These are phyloP conservation scores for Lentinula edodes DNA, from an alignment of 768 basidiomycete genomes.

Conservation along the genomic window DNA sequence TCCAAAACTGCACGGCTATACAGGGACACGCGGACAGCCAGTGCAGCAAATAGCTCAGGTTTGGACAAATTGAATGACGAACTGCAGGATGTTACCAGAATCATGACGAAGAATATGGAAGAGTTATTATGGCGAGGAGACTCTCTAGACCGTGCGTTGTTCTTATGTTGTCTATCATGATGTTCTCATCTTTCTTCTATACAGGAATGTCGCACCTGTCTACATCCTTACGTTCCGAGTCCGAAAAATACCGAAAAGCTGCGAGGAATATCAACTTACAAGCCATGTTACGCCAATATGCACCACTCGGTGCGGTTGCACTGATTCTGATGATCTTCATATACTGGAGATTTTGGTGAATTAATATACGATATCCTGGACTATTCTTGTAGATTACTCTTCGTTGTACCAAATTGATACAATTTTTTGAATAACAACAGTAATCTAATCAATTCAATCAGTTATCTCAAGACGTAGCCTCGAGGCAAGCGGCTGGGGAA, in stretches of 20 bases:
- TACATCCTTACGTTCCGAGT: slow-evolving; percentile 90
- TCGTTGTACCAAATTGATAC: neutral
- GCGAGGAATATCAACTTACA: slow-evolving; percentile 92
- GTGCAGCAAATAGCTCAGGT: slow-evolving; percentile 54
- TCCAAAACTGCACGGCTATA: slow-evolving; percentile 95
- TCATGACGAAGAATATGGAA: slow-evolving; percentile 99
- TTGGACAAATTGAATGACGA: slow-evolving; percentile 93
- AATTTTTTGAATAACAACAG: neutral
- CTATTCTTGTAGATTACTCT: slow-evolving; percentile 8
- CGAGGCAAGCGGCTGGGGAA: neutral
- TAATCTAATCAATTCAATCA: neutral
- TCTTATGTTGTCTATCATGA: neutral
- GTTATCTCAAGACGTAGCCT: neutral
- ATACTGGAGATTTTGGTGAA: slow-evolving; percentile 72
- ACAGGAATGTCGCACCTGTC: slow-evolving; percentile 96
- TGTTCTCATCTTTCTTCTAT: slow-evolving; percentile 4
- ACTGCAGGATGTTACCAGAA: slow-evolving; percentile 94
- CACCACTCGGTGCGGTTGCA: slow-evolving; percentile 79
- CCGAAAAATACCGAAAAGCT: slow-evolving; percentile 95
- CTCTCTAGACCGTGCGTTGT: slow-evolving; percentile 80
- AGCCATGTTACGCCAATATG: slow-evolving; percentile 93
- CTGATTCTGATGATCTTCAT: slow-evolving; percentile 74
- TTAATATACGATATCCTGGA: neutral
- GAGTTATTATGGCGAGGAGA: slow-evolving; percentile 98
- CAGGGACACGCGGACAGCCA: slow-evolving; percentile 86